Evolutionary conservation across 2,329 filamentous ascomycete species (phyloP), one percentile per base, ranked within the genome.

Genomic region (Teratosphaeria nubilosa): DNA sequence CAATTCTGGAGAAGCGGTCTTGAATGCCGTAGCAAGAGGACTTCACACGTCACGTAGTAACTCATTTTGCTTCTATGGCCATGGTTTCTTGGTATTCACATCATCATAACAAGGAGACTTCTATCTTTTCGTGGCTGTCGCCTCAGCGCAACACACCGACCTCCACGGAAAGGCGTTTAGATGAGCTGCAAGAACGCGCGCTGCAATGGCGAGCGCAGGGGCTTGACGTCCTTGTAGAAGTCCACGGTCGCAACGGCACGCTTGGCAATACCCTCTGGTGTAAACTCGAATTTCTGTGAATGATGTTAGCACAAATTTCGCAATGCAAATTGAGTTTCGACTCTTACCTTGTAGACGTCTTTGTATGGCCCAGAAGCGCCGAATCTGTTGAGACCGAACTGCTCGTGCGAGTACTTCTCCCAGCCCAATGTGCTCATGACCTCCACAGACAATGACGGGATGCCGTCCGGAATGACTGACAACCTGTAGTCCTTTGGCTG

Each of bases 321-420:
- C 54, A n/a, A 13, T 32, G 9, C 20, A 7, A 34, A n/a, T 2
- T 37, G 37, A 5, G 10, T 5, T n/a, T 53, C 41, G n/a, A 50
- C 37, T 68, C 75, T 66, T 71, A 77, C 89, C 82, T 89, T 87
- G 84, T 99, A 99, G 62, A 99, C 91, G 71, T 97, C 87, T 86
- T 92, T 92, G 83, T 97, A 97, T 66, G 92, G 87, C 71, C 92
- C 94, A 58, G 90, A 95, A 67, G 92, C 92, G 85, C 94, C 94
- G 77, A 99, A 99, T 75, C 94, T 86, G 87, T 99, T 99, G 67
- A 99, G 86, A 75, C 94, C 94, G 72, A 99, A 99, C 81, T 99
- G 94, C 85, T 99, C 94, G 79, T 99, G 92, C 60, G 91, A 89
- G 81, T 97, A 99, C 77, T 92, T 88, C 84, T 97, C 91, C 94